Evolutionary conservation across 1,284 basidiomycete species (phyloP).

Genomic region (Rhodotorula sp.): DNA sequence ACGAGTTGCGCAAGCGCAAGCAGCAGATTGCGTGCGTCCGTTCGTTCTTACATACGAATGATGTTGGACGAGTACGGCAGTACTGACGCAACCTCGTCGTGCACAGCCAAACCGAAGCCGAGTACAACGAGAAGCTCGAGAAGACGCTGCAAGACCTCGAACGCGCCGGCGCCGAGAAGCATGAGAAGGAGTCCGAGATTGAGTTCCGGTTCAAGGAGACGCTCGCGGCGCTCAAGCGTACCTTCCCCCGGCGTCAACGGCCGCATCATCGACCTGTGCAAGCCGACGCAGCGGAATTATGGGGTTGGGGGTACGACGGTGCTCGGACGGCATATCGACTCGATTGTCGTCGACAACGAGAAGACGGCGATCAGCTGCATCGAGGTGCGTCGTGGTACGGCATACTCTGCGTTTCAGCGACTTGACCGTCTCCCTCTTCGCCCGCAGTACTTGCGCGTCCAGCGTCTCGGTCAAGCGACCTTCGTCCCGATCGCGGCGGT

Average conservation of each 20-base stretch:
- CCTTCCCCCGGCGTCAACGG: constrained; percentile 76
- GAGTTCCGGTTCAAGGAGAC: constrained; percentile 87
- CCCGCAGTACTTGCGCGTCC: constrained; percentile 83
- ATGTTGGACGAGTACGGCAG: too few relatives aligned
- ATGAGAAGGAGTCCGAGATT: constrained; percentile 79
- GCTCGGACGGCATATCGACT: constrained; percentile 90
- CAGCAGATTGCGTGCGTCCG: constrained; percentile 13
- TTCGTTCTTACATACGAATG: too few relatives aligned
- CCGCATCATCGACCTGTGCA: constrained; percentile 86
- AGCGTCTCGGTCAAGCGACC: constrained; percentile 90
- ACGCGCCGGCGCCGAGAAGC: constrained; percentile 80
- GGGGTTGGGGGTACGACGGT: constrained; percentile 92
- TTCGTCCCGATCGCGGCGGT: constrained; percentile 98
- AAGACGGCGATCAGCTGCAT: constrained; percentile 97
- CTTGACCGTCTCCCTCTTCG: background rate
- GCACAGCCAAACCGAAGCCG: constrained; percentile 74
- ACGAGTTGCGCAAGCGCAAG: constrained; percentile 24
- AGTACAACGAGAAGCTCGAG: constrained; percentile 86
- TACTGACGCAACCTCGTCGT: background rate
- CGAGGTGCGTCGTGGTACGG: constrained; percentile 58
- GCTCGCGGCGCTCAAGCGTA: constrained; percentile 73
- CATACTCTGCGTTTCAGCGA: too few relatives aligned
- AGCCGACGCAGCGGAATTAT: constrained; percentile 88
- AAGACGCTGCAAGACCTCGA: constrained; percentile 79
- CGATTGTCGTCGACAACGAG: constrained; percentile 93